These are phyloP conservation scores for Irpex sp. DNA, from an alignment of 1,284 basidiomycete species.

Conservation along the genomic window DNA sequence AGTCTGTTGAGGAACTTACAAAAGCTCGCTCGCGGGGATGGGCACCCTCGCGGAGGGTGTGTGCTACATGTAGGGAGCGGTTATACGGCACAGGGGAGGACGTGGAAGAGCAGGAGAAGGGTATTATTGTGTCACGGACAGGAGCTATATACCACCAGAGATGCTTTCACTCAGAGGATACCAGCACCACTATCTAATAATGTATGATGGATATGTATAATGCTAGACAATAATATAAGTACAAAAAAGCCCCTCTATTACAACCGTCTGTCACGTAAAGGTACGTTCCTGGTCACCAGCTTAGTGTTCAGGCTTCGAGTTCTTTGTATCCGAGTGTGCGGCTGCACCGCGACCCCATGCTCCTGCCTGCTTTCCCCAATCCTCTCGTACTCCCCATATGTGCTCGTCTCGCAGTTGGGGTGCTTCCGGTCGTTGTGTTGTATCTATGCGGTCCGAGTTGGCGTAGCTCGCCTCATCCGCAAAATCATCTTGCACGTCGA, in stretches of 20 bases:
- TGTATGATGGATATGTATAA: constrained; percentile 27
- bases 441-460: not conserved
- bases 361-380: constrained; percentile 42
- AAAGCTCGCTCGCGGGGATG: constrained; percentile 27
- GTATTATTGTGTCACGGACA: constrained; percentile 54
- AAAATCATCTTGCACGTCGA: constrained; percentile 17
- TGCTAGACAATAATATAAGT: not conserved
- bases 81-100: constrained; percentile 15
- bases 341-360: constrained; percentile 26
- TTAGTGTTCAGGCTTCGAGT: not conserved
- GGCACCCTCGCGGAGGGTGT: constrained; percentile 23
- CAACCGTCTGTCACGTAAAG: not conserved
- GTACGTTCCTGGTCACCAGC: not conserved
- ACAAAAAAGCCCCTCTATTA: not conserved
- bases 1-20: constrained; percentile 53
- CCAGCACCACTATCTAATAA: constrained; percentile 20
- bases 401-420: constrained; percentile 37
- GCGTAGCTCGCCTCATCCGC: constrained; percentile 22
- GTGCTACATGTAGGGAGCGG: constrained; percentile 20
- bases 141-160: constrained; percentile 56
- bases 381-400: constrained; percentile 42
- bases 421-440: constrained; percentile 29
- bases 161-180: constrained; percentile 37
- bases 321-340: not conserved
- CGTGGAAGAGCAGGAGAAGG: constrained; percentile 13